Evolutionary conservation across 2,329 filamentous ascomycete genomes (phyloP).

Genomic region (Beauveria sp.): DNA sequence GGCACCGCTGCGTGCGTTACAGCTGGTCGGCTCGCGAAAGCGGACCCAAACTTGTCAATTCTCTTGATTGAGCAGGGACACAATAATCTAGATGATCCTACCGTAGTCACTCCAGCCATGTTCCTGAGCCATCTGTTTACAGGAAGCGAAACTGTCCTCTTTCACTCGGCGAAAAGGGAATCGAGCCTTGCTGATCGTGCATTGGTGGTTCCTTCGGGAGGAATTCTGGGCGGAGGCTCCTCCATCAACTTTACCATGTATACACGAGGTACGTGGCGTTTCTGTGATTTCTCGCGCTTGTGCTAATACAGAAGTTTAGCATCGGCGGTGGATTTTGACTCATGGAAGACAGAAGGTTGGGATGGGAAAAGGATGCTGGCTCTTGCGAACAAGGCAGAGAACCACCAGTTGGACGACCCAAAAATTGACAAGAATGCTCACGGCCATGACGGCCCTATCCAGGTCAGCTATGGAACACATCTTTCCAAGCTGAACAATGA

Average conservation of each 20-base stretch:
- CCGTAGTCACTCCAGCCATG: conserved; percentile 18
- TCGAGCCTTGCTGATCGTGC: conserved; percentile 18
- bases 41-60: conserved; percentile 19
- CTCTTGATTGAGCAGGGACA: conserved; percentile 21
- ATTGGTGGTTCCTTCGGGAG: conserved; percentile 18
- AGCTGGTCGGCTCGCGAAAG: conserved; percentile 20
- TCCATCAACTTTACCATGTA: conserved; percentile 28
- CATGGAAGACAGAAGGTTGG: conserved; percentile 46
- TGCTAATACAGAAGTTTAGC: neutral
- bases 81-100: conserved; percentile 20
- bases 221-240: conserved; percentile 25
- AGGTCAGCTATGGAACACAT: conserved; percentile 41
- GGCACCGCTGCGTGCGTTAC: conserved; percentile 21
- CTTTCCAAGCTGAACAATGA: conserved; percentile 29
- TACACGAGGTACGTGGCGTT: conserved; percentile 13
- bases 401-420: conserved; percentile 35
- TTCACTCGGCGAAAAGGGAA: conserved; percentile 18
- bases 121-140: conserved; percentile 17
- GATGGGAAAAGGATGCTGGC: conserved; percentile 40
- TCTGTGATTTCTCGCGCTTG: neutral
- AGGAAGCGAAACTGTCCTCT: conserved; percentile 15
- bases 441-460: conserved; percentile 40
- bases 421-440: conserved; percentile 25
- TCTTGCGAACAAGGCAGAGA: conserved; percentile 44
- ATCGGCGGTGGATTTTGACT: conserved; percentile 33